phyloP scores from a whole-genome alignment of 306 rosid genomes.

The Clitoria ternatea region DNA sequence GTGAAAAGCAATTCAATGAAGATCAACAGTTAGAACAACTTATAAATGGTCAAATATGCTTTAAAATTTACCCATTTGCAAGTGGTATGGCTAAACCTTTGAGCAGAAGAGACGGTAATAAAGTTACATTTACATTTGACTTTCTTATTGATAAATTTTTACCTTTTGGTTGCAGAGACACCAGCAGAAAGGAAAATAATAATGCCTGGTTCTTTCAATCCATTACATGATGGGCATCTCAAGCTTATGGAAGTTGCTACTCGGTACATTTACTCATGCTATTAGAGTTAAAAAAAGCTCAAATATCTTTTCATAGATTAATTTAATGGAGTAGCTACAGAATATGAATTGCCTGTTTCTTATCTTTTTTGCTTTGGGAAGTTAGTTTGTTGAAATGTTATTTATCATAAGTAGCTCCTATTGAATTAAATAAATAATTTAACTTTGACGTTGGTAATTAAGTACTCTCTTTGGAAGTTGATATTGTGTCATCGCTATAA shows the following conservation, averaged over 20 bases:
- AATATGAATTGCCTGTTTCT: neutral
- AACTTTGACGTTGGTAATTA: neutral
- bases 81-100: constrained; percentile 51
- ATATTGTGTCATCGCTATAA: neutral
- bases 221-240: constrained; percentile 84
- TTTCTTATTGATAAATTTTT: neutral
- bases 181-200: constrained; percentile 72
- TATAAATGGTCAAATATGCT: constrained; percentile 73
- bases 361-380: neutral
- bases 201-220: constrained; percentile 87
- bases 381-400: neutral
- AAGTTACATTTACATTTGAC: neutral
- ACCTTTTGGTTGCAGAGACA: constrained; percentile 36
- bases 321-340: neutral
- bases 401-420: neutral
- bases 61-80: constrained; percentile 69
- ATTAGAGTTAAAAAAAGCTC: neutral
- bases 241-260: constrained; percentile 85
- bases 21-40: constrained; percentile 79
- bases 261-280: constrained; percentile 43
- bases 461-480: neutral
- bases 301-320: neutral
- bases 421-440: neutral
- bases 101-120: neutral
- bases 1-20: constrained; percentile 56